These are phyloP conservation scores for Amphicarpaea edgeworthii DNA, from an alignment of 306 rosid species.

Conservation along the genomic window DNA sequence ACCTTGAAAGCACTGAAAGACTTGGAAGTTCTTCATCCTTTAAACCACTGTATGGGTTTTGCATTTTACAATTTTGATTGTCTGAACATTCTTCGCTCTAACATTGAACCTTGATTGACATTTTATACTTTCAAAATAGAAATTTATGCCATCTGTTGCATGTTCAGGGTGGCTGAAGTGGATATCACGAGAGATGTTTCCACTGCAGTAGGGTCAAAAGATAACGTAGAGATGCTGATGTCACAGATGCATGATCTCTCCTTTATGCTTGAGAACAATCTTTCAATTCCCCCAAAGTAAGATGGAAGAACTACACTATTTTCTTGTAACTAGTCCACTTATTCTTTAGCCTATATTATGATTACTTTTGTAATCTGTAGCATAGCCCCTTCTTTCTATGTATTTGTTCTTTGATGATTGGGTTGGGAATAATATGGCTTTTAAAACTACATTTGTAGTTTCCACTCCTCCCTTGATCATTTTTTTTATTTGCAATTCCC, in stretches of 20 bases:
- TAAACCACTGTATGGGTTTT: neutral
- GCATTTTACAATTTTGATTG: slow-evolving; percentile 33
- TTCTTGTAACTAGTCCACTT: slow-evolving; percentile 38
- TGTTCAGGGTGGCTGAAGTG: slow-evolving; percentile 60
- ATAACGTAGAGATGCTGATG: slow-evolving; percentile 63
- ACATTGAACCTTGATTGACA: slow-evolving; percentile 37
- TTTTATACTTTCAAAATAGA: slow-evolving; percentile 30
- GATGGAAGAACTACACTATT: slow-evolving; percentile 41
- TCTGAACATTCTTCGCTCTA: slow-evolving; percentile 20
- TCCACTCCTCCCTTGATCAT: slow-evolving; percentile 7
- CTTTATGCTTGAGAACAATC: slow-evolving; percentile 81
- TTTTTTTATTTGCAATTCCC: slow-evolving; percentile 17
- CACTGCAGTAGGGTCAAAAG: slow-evolving; percentile 51
- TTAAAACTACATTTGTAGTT: slow-evolving; percentile 13
- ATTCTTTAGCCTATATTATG: slow-evolving; percentile 27
- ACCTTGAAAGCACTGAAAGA: slow-evolving; percentile 7
- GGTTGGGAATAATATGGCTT: slow-evolving; percentile 6
- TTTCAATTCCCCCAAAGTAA: slow-evolving; percentile 74
- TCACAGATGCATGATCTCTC: slow-evolving; percentile 93
- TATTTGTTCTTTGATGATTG: slow-evolving; percentile 28
- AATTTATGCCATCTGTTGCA: slow-evolving; percentile 43
- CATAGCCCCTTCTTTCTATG: slow-evolving; percentile 30
- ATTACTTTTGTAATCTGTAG: slow-evolving; percentile 43
- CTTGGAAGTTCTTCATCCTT: slow-evolving; percentile 28
- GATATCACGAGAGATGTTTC: slow-evolving; percentile 50